These are phyloP conservation scores for Eucalyptus erythrocorys DNA, from an alignment of 345 rosid genomes.

Conservation along the genomic window DNA sequence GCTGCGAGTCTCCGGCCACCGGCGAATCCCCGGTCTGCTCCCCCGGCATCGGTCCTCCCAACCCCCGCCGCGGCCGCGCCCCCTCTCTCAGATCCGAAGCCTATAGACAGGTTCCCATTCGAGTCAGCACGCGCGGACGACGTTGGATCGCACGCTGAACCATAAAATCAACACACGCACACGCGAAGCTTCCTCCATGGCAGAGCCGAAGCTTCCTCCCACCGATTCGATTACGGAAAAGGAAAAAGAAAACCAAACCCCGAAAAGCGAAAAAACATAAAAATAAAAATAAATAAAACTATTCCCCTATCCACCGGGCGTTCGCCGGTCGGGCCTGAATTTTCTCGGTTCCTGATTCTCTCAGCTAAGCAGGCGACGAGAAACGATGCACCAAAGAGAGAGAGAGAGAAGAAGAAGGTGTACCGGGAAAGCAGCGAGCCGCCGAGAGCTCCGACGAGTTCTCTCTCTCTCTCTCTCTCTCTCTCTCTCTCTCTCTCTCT, in stretches of 20 bases:
- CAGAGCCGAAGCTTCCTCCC: not conserved
- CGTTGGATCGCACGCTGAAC: not conserved
- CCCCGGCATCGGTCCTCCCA: constrained; percentile 42
- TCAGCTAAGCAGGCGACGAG: not conserved
- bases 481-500: not conserved
- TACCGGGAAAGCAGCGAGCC: not conserved
- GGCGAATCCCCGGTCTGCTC: constrained; percentile 61
- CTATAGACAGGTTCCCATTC: not conserved
- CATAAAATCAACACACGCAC: not conserved
- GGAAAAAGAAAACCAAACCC: not conserved
- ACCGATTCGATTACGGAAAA: not conserved
- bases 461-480: not conserved
- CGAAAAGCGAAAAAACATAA: not conserved
- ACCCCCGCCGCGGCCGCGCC: constrained; percentile 18
- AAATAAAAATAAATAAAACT: not conserved
- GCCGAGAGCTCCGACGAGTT: not conserved
- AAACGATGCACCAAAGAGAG: not conserved
- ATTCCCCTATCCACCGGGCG: not conserved
- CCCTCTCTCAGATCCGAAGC: not conserved
- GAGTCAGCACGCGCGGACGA: not conserved
- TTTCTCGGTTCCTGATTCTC: not conserved
- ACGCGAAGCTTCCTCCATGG: not conserved
- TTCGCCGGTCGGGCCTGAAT: not conserved
- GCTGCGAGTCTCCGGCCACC: constrained; percentile 46
- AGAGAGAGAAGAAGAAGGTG: not conserved